Percentiles rank a stretch among this genome's conserved stretches.
phyloP scores from a whole-genome alignment of 2,329 filamentous ascomycete species.

The Bertia moriformis region DNA sequence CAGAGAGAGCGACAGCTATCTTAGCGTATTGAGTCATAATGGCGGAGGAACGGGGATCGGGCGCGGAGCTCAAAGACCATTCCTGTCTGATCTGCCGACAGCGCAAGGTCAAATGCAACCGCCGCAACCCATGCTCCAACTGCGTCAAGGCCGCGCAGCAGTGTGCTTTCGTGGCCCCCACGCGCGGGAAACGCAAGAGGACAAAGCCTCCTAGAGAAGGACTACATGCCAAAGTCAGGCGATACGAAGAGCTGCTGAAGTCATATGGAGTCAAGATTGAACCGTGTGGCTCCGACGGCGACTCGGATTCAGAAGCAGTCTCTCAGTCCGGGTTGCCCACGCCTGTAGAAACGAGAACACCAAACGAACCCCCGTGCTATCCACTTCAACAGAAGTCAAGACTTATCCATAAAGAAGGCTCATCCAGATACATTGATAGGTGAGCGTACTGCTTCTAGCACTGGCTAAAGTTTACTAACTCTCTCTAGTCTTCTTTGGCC shows the following conservation, averaged over 20 bases:
- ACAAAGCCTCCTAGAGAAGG: constrained; percentile 45
- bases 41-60: no score
- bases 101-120: constrained; percentile 62
- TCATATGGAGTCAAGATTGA: constrained; percentile 56
- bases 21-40: no score
- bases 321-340: not conserved
- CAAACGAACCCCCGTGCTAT: not conserved
- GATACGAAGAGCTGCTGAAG: constrained; percentile 52
- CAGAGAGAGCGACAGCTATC: no score
- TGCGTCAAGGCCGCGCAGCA: constrained; percentile 49
- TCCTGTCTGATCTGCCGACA: constrained; percentile 63
- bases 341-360: not conserved
- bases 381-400: not conserved
- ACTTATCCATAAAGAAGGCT: not conserved
- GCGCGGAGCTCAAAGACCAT: no score
- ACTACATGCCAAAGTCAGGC: constrained; percentile 55
- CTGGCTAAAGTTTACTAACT: no score
- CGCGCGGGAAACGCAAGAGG: constrained; percentile 38
- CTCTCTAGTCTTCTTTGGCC: no score
- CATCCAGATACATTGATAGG: not conserved
- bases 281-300: constrained; percentile 38
- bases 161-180: constrained; percentile 41
- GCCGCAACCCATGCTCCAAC: constrained; percentile 56
- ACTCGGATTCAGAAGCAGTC: not conserved
- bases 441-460: not conserved